Evolutionary conservation across 129 eudicot species (phyloP).

Genomic region (sunflower (Helianthus annuus)): HanXRQr2.0-SUNRISE NC_035438.2:129801469-129801968

Average conservation of each 20-base stretch:
- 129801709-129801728: conserved; percentile 41
- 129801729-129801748: conserved; percentile 48
- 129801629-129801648: conserved; percentile 24
- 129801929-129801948: background rate
- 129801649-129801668: conserved; percentile 2
- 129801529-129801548: conserved; percentile 51
- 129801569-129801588: conserved; percentile 38
- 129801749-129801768: conserved; percentile 53
- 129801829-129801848: conserved; percentile 1
- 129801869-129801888: background rate
- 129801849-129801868: conserved; percentile 2
- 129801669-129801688: conserved; percentile 23
- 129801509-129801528: conserved; percentile 34
- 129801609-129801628: conserved; percentile 61
- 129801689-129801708: conserved; percentile 11
- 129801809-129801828: conserved; percentile 9
- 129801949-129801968: background rate
- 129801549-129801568: conserved; percentile 60
- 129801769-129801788: conserved; percentile 67
- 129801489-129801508: background rate
- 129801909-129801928: background rate
- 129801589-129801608: conserved; percentile 85
- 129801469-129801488: background rate
- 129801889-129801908: background rate
- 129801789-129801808: conserved; percentile 66